Evolutionary conservation across 208 protist genomes (phyloP).

Genomic region (Leishmania major): DNA sequence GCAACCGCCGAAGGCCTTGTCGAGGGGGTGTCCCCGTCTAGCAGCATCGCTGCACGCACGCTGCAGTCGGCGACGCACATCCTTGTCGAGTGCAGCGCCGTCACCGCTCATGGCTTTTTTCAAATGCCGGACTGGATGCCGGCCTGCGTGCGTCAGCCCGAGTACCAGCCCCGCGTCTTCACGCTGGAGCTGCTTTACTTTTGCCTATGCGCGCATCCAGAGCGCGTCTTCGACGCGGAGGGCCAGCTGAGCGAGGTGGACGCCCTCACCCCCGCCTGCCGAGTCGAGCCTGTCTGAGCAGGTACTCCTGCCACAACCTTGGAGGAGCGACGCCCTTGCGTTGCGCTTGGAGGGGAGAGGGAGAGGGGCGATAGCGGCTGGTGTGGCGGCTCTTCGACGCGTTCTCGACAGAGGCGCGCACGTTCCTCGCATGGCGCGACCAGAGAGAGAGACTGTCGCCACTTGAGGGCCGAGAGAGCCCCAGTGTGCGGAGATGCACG

Average conservation of each 20-base stretch:
- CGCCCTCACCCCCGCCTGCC: conserved; percentile 43
- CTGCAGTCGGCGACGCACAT: conserved; percentile 48
- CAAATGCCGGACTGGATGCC: conserved; percentile 60
- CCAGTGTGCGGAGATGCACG: neutral
- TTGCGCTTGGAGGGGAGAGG: neutral
- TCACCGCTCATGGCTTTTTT: conserved; percentile 41
- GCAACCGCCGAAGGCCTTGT: conserved; percentile 20
- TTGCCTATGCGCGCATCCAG: conserved; percentile 51
- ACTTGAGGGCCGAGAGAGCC: neutral
- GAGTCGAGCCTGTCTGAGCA: conserved; percentile 35
- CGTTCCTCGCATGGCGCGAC: neutral
- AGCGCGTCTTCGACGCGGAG: conserved; percentile 41
- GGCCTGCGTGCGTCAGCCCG: conserved; percentile 17
- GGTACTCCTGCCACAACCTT: neutral
- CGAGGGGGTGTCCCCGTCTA: conserved; percentile 30
- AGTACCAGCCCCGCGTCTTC: conserved; percentile 45
- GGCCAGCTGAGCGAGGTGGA: conserved; percentile 41
- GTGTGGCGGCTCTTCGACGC: neutral
- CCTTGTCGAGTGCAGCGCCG: conserved; percentile 59
- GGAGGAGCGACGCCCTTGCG: neutral
- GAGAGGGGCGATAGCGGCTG: neutral
- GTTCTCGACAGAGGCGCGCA: neutral
- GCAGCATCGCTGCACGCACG: conserved; percentile 10
- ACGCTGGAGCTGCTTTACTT: conserved; percentile 76
- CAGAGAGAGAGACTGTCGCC: neutral